Percentiles rank a stretch among this genome's conserved stretches.
Conservation (phyloP, 306 rosid species). For the Quercus ilex region DNA sequence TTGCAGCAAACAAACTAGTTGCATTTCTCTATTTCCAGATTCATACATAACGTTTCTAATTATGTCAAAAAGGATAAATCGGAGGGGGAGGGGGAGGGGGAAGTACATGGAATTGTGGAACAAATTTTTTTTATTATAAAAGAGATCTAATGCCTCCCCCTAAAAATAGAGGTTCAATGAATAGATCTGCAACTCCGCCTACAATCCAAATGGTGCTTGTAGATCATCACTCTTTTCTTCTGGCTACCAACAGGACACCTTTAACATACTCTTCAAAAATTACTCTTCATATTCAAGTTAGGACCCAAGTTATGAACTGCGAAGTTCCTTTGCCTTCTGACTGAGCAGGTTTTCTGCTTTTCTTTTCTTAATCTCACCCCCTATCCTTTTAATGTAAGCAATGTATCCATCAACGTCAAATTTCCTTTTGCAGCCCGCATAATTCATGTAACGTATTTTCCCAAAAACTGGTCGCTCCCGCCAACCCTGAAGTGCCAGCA, state of each 20-base stretch:
- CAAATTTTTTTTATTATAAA: too few relatives aligned
- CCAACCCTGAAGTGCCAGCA: conserved; percentile 70
- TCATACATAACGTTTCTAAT: too few relatives aligned
- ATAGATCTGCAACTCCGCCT: background rate
- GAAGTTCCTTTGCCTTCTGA: conserved; percentile 46
- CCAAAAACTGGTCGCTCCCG: conserved; percentile 77
- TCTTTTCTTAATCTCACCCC: conserved; percentile 60
- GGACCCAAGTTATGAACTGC: conserved; percentile 6
- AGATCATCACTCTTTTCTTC: background rate
- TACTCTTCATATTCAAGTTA: background rate
- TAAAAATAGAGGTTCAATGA: background rate
- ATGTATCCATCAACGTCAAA: conserved; percentile 78
- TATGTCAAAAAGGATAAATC: too few relatives aligned
- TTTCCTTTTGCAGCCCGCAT: conserved; percentile 93
- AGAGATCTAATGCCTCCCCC: too few relatives aligned
- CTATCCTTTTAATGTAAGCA: conserved; percentile 50
- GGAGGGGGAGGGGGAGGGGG: too few relatives aligned
- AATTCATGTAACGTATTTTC: conserved; percentile 91
- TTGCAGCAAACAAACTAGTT: too few relatives aligned
- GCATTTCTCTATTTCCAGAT: too few relatives aligned
- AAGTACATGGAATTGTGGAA: too few relatives aligned
- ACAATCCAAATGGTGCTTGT: background rate
- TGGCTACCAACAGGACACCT: too few relatives aligned
- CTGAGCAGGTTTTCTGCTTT: conserved; percentile 42
- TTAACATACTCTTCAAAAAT: background rate